These are phyloP conservation scores for Flaveria trinervia DNA, from an alignment of 129 eudicot genomes.

Conservation along the genomic window DNA sequence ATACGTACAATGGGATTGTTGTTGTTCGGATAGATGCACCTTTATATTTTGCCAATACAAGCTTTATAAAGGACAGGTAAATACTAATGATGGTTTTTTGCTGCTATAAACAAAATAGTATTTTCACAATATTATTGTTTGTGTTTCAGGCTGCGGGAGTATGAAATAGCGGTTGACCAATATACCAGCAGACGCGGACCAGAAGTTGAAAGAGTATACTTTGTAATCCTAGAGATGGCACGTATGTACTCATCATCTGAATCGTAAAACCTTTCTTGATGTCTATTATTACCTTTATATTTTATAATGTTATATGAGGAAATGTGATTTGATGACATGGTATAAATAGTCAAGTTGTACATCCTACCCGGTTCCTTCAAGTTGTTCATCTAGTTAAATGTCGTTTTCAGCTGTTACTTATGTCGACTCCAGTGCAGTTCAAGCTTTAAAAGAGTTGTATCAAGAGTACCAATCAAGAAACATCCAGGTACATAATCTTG, in stretches of 20 bases:
- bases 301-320: constrained; percentile 1
- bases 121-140: neutral
- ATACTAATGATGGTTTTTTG: constrained; percentile 13
- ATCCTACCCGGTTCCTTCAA: neutral
- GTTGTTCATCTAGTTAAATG: constrained; percentile 9
- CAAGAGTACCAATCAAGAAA: constrained; percentile 82
- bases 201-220: constrained; percentile 75
- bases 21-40: constrained; percentile 98
- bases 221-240: constrained; percentile 88
- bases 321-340: neutral
- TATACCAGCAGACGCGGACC: constrained; percentile 69
- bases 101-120: constrained; percentile 1
- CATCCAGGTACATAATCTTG: constrained; percentile 65
- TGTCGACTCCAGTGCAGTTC: constrained; percentile 90
- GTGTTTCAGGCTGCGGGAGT: constrained; percentile 77
- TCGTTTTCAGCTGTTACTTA: constrained; percentile 75
- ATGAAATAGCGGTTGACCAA: constrained; percentile 61
- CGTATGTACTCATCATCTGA: constrained; percentile 54
- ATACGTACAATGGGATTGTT: constrained; percentile 87
- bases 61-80: constrained; percentile 97
- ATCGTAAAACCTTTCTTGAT: neutral
- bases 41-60: constrained; percentile 92
- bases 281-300: neutral
- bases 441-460: constrained; percentile 84
- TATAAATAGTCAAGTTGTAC: neutral